Evolutionary conservation across 140 eudicot genomes (phyloP).

Genomic region (Flaveria floridana): DNA sequence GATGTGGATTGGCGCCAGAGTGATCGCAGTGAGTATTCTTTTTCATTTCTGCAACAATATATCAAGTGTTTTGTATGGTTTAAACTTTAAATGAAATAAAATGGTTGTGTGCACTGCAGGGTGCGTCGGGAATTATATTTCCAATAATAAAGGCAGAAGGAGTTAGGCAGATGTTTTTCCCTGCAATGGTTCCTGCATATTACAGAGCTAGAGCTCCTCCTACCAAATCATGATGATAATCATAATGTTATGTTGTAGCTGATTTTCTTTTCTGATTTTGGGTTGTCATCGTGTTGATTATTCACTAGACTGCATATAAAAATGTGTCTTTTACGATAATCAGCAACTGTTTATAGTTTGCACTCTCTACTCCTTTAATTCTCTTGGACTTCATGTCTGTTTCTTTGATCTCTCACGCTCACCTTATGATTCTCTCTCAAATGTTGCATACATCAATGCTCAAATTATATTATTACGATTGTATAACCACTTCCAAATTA

Average conservation of each 20-base stretch:
- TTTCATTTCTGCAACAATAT: no score
- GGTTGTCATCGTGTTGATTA: not conserved
- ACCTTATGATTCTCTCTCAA: no score
- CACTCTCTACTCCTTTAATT: no score
- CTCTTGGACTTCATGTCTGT: no score
- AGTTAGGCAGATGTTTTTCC: not conserved
- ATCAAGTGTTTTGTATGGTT: not conserved
- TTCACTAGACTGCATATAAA: not conserved
- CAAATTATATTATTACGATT: no score
- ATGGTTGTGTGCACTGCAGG: not conserved
- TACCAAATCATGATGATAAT: not conserved
- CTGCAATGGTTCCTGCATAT: not conserved
- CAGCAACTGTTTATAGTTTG: no score
- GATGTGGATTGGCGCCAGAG: not conserved
- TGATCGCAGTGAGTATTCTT: not conserved
- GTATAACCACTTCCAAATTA: no score
- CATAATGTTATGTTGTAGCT: not conserved
- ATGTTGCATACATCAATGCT: no score
- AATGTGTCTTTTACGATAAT: no score
- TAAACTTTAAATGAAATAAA: no score
- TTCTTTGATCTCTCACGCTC: no score
- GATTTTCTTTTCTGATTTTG: not conserved
- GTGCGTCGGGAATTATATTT: not conserved
- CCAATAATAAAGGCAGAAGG: not conserved
- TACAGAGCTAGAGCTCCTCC: not conserved